Base-by-base conservation (phyloP, 2,329 filamentous ascomycete species). In the Penicillium palitans region DNA sequence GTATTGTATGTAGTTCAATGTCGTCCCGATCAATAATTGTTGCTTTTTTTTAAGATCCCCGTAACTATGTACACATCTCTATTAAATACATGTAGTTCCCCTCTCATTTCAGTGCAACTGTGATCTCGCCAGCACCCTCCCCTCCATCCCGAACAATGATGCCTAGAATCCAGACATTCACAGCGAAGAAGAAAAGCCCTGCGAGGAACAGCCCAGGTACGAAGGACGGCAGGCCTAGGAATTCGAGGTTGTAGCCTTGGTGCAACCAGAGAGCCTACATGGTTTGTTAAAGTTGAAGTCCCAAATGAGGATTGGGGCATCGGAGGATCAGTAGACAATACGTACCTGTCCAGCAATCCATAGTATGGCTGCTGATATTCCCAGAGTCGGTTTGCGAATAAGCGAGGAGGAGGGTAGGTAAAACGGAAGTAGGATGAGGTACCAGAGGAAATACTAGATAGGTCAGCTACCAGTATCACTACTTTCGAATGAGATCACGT, bases 401-500 rank as follows among this genome's bases (percentile, higher is more conserved):
- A 97, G 82, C 0, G 89, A 88, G 0, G 93, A 97, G 39, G 78
- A 78, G 0, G 93, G 92, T 0, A 99, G 87, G 72, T 97, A 96
- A 50, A 97, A 87, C 0, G 95, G 95, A 3, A 98, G 80, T 67
- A 99, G 90, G 64, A 97, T 86, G 76, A 97, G 87, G 76, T 99
- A 98, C 95, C 95, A 99, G 50, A 99, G 84, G 75, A 99, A 99
- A 74, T 99, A 99, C 91, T 96, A 29, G 7, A n/a, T 13, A 21
- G 8, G 58, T 35, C 51, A 52, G 37, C 33, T 17, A 25, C 47
- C 15, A 33, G 45, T 35, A n/a, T 29, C 31, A 33, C 25, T 50
- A 52, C 42, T 8, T 19, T 21, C 19, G 10, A 31, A 31, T 31
- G 52, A 37, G 17, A 31, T 53, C 15, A 71, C 83, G 63, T 83